phyloP scores from a whole-genome alignment of 1,139 yeast genomes.

The Debaryomyces nepalensis region DNA sequence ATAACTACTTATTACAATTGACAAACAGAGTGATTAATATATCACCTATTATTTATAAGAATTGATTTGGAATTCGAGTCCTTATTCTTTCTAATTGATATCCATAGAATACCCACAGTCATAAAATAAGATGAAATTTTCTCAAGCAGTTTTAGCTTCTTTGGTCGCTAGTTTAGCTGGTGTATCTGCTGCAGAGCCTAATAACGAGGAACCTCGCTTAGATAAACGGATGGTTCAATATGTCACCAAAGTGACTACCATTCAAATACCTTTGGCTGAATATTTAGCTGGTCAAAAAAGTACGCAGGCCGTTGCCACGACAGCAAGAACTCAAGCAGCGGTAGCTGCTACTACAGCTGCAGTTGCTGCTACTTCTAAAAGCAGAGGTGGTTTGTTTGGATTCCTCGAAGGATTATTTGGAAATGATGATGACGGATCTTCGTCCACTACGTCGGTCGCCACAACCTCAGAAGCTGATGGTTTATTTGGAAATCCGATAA shows the following conservation, averaged over 20 bases:
- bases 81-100: not conserved
- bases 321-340: constrained; percentile 15
- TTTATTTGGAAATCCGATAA: constrained; percentile 3
- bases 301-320: constrained; percentile 11
- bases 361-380: not conserved
- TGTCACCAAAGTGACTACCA: constrained; percentile 25
- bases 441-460: constrained; percentile 15
- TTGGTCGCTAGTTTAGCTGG: constrained; percentile 1
- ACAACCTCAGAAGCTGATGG: constrained; percentile 3
- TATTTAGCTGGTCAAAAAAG: constrained; percentile 16
- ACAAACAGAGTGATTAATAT: not conserved
- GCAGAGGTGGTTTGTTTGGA: constrained; percentile 2
- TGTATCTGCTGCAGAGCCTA: not conserved
- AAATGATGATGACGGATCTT: constrained; percentile 6
- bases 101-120: not conserved
- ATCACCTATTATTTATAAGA: not conserved
- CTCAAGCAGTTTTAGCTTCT: constrained; percentile 5
- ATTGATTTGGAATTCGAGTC: not conserved
- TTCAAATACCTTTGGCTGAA: constrained; percentile 18
- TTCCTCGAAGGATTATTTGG: constrained; percentile 7
- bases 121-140: constrained; percentile 6
- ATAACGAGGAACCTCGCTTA: not conserved
- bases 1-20: not conserved
- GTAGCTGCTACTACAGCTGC: constrained; percentile 11
- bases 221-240: constrained; percentile 20